Evolutionary conservation across 2,329 filamentous ascomycete species (phyloP).

Genomic region (Coleophoma crateriformis): DNA sequence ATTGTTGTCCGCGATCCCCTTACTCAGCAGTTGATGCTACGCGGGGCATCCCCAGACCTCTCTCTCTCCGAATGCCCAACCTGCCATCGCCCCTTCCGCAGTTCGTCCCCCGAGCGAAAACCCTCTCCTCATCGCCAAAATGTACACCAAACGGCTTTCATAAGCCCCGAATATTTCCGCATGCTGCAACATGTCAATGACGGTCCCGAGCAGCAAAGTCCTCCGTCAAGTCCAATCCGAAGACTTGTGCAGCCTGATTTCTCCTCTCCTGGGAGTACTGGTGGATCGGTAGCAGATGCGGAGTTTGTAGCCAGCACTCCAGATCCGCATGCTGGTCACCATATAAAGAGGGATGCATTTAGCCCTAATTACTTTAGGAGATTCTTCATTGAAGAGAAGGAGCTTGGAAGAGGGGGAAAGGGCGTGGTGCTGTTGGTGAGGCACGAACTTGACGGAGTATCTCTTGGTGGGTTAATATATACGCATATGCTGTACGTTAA

Average conservation of each 20-base stretch:
- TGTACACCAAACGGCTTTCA: conserved; percentile 51
- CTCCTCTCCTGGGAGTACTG: conserved; percentile 14
- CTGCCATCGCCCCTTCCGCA: conserved; percentile 31
- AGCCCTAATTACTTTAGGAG: conserved; percentile 87
- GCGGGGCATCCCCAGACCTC: conserved; percentile 49
- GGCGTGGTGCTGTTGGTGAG: conserved; percentile 92
- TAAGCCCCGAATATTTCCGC: conserved; percentile 90
- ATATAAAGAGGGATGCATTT: conserved; percentile 82
- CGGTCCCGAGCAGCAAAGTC: conserved; percentile 37
- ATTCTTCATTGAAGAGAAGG: conserved; percentile 86
- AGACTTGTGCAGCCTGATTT: conserved; percentile 30
- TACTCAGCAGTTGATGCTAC: conserved; percentile 80
- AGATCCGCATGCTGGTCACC: conserved; percentile 42
- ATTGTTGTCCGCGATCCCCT: conserved; percentile 86
- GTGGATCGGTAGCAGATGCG: conserved; percentile 19
- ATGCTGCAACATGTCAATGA: conserved; percentile 64
- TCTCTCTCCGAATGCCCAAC: conserved; percentile 68
- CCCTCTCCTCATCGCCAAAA: conserved; percentile 35
- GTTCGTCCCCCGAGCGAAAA: conserved; percentile 43
- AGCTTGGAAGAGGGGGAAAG: conserved; percentile 85
- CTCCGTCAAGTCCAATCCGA: conserved; percentile 47
- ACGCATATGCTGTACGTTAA: too few species aligned
- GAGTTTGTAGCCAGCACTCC: conserved; percentile 51
- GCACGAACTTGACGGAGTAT: conserved; percentile 85
- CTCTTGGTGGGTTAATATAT: conserved; percentile 44